Conservation (phyloP, 2,329 filamentous ascomycete genomes). For the Xylariaceae sp. region DNA sequence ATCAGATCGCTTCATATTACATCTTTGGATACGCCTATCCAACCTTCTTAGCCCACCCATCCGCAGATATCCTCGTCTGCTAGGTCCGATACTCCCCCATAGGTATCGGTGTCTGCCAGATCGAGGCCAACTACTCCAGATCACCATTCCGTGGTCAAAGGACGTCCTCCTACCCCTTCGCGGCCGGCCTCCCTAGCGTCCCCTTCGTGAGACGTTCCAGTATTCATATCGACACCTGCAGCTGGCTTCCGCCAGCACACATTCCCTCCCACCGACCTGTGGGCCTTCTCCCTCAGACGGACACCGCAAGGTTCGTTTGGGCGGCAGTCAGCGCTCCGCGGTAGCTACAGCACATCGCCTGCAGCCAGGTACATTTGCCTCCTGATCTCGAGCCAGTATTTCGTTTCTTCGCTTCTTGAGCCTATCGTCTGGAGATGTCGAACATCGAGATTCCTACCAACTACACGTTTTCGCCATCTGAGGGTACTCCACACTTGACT, state of each 20-base stretch:
- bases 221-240: conserved; percentile 49
- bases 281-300: conserved; percentile 97
- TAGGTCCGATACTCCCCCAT: conserved; percentile 77
- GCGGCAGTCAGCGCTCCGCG: conserved; percentile 96
- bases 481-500: conserved; percentile 82
- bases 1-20: conserved; percentile 12
- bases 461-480: conserved; percentile 78
- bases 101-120: conserved; percentile 79
- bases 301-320: conserved; percentile 94
- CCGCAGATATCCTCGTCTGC: conserved; percentile 68
- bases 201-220: conserved; percentile 60
- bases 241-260: conserved; percentile 85
- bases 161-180: conserved; percentile 78
- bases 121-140: conserved; percentile 57
- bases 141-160: conserved; percentile 85
- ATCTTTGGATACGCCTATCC: conserved; percentile 3
- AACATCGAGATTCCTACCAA: conserved; percentile 73
- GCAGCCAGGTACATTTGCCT: conserved; percentile 19
- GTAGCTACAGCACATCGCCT: conserved; percentile 42
- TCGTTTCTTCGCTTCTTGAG: conserved; percentile 5
- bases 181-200: conserved; percentile 89
- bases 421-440: conserved; percentile 65
- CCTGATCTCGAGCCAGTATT: conserved; percentile 4
- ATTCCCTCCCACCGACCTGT: conserved; percentile 62
- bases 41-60: conserved; percentile 18